Evolutionary conservation across 805 yeast species (phyloP), one percentile per base, ranked within the genome.

Genomic region (Starmerella tilneyi): DNA sequence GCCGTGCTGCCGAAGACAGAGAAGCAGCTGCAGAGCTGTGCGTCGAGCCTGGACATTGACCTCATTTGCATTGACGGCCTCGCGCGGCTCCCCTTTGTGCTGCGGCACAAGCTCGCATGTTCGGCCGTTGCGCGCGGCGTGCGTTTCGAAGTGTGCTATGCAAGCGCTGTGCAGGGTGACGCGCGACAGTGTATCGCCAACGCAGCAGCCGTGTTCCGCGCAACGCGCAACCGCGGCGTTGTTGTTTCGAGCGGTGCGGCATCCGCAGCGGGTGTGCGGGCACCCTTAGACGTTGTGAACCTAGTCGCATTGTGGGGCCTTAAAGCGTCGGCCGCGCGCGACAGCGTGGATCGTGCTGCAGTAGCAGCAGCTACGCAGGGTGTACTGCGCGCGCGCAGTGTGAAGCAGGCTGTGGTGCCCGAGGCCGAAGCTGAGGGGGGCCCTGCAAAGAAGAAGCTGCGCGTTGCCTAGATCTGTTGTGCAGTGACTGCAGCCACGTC

Each of bases 71-170:
- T 92, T 44, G 78, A 81, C 43, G 73, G 81, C 59, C 64, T 73
- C 21, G 67, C 70, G 34, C 73, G 84, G 46, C 63, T 85, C 39
- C 89, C 94, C 0, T 79, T 76, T 51, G 84, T 78, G 59, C 65
- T 92, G 52, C 81, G 81, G 55, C 95, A 86, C 64, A 85, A 86
- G 56, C 76, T 84, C 1, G 71, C 85, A 8, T 82, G 95, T 34
- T 77, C 85, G 33, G 96, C 94, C 1, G 70, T 84, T 3, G 80
- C 79, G 16, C 74, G 85, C 41, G 97, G 97, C 2, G 73, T 85
- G 21, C 76, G 77, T 53, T 74, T 92, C 51, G 98, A 92, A 59
- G 71, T 92, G 8, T 71, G 76, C 37, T 89, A 89, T 63, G 60
- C 73, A 7, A 67, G 75, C 26, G 68, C 78, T 34, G 59, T 42